Percentiles rank a stretch among this genome's conserved stretches.
phyloP scores from a whole-genome alignment of 108 stramenopile genomes.

The Pseudonitzschia delicatissima region DNA sequence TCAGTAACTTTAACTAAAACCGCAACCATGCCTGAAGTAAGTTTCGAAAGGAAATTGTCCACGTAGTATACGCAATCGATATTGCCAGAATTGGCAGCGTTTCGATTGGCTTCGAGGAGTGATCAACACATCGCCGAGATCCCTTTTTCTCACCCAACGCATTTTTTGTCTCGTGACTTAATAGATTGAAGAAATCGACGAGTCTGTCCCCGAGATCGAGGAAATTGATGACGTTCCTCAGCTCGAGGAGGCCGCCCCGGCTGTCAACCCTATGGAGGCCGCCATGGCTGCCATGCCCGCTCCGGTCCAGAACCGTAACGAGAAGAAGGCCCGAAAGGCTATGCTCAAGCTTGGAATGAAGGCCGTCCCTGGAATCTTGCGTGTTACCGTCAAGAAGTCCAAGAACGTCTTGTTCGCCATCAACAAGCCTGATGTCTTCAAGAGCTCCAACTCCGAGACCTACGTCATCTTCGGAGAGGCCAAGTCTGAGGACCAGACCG shows the following conservation, averaged over 20 bases:
- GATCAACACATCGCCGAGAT: not conserved
- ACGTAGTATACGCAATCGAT: too few relatives aligned
- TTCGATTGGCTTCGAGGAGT: not conserved
- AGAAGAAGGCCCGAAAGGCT: conserved; percentile 99
- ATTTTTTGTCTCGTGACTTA: not conserved
- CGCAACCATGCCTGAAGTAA: conserved; percentile 27
- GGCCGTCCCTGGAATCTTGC: conserved; percentile 88
- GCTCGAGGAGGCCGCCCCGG: conserved; percentile 41
- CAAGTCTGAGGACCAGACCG: conserved; percentile 93
- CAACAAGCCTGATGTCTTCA: conserved; percentile 94
- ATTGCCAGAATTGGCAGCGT: not conserved
- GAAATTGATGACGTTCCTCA: conserved; percentile 53
- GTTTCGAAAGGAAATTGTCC: not conserved
- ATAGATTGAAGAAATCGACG: conserved; percentile 32
- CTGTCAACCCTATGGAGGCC: conserved; percentile 12
- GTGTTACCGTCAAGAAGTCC: conserved; percentile 97
- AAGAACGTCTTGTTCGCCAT: conserved; percentile 96
- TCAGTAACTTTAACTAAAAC: not conserved
- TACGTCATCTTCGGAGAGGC: conserved; percentile 99
- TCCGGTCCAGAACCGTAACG: conserved; percentile 88
- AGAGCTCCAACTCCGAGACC: conserved; percentile 89
- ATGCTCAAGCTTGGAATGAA: conserved; percentile 98
- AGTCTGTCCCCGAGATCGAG: conserved; percentile 75
- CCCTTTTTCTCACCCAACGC: not conserved
- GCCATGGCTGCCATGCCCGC: conserved; percentile 27